These are phyloP conservation scores for Botrytis squamosa DNA, from an alignment of 2,329 filamentous ascomycete genomes.

Conservation along the genomic window DNA sequence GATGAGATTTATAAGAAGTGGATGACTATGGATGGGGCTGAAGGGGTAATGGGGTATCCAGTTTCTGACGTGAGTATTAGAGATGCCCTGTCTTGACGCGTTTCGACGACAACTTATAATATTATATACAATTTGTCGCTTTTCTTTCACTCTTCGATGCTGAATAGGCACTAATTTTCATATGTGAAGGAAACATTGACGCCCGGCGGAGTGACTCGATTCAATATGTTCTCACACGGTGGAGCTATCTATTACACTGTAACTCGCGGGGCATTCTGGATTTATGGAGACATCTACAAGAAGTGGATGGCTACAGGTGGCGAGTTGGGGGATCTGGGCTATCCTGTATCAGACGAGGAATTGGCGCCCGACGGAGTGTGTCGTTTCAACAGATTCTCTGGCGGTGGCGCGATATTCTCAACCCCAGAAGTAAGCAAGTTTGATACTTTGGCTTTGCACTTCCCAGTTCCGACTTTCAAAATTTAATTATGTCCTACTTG, in stretches of 20 bases:
- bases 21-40: background rate
- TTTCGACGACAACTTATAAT: background rate
- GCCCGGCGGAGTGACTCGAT: slow-evolving; percentile 5
- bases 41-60: slow-evolving; percentile 11
- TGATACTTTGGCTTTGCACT: background rate
- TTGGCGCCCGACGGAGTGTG: slow-evolving; percentile 1
- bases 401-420: slow-evolving; percentile 1
- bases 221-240: slow-evolving; percentile 10
- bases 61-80: slow-evolving; percentile 5
- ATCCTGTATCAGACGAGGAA: slow-evolving; percentile 14
- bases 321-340: background rate
- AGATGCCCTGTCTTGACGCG: background rate
- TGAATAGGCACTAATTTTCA: background rate
- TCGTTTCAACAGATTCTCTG: slow-evolving; percentile 8
- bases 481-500: too few species aligned
- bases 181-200: slow-evolving; percentile 10
- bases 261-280: slow-evolving; percentile 13
- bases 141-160: background rate
- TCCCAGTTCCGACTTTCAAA: background rate
- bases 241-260: slow-evolving; percentile 17
- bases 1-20: slow-evolving; percentile 10
- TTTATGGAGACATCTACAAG: slow-evolving; percentile 18
- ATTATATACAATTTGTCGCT: background rate
- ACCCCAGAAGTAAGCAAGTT: slow-evolving; percentile 9
- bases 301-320: slow-evolving; percentile 14